phyloP scores from a whole-genome alignment of 345 rosid genomes.

The Laguncularia racemosa region DNA sequence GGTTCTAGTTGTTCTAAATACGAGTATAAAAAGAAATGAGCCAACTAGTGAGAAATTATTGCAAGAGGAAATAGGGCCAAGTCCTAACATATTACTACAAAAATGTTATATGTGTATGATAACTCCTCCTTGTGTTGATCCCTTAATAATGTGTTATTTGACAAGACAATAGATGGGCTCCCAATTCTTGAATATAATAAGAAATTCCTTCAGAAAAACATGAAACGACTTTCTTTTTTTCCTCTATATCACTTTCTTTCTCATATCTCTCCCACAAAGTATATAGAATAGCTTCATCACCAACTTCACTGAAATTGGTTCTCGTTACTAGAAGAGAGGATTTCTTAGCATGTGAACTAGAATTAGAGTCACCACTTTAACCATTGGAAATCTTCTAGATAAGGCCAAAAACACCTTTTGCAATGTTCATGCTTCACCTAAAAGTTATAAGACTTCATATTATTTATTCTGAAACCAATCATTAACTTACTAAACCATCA shows the following conservation, averaged over 20 bases:
- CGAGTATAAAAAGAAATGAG: no score
- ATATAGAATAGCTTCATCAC: slow-evolving; percentile 43
- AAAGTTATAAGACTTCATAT: no score
- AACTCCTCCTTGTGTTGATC: slow-evolving; percentile 25
- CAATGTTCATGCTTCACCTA: no score
- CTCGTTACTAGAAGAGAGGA: slow-evolving; percentile 44
- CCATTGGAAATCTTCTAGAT: no score
- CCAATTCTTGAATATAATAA: slow-evolving; percentile 52
- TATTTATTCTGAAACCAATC: no score
- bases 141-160: slow-evolving; percentile 27
- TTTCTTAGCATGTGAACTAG: slow-evolving; percentile 31
- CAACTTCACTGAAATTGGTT: slow-evolving; percentile 51
- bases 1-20: no score
- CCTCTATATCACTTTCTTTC: slow-evolving; percentile 43
- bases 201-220: slow-evolving; percentile 55
- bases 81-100: no score
- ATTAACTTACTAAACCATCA: no score
- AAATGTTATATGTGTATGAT: slow-evolving; percentile 16
- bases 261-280: slow-evolving; percentile 52
- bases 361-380: slow-evolving; percentile 36
- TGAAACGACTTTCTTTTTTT: slow-evolving; percentile 48
- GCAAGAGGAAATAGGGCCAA: no score
- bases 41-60: no score
- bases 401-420: no score
- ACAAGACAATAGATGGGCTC: slow-evolving; percentile 39